Conservation (phyloP, 768 basidiomycete species). For the Chalciporus pseudorubinellus region DNA sequence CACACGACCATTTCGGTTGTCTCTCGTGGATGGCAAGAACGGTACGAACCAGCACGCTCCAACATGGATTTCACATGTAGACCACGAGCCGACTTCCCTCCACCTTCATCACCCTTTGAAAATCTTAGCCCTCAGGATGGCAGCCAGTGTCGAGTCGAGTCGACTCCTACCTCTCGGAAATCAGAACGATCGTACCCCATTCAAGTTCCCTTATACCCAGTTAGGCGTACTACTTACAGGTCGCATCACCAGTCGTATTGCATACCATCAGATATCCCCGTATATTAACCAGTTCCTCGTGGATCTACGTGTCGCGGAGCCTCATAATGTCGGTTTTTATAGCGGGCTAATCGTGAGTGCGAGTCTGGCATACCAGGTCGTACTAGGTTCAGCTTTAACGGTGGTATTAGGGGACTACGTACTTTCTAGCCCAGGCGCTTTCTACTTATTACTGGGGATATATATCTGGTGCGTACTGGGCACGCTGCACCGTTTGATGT, state of each 20-base stretch:
- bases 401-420: conserved; percentile 52
- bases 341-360: conserved; percentile 57
- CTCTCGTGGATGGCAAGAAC: no score
- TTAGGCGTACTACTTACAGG: conserved; percentile 40
- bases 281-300: conserved; percentile 66
- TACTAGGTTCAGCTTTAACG: neutral
- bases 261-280: conserved; percentile 60
- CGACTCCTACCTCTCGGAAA: no score
- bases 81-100: neutral
- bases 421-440: conserved; percentile 56
- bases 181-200: no score
- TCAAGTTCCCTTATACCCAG: conserved; percentile 45
- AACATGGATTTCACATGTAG: no score
- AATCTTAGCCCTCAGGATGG: no score
- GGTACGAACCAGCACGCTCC: no score
- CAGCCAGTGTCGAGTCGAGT: no score
- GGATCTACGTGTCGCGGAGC: conserved; percentile 50
- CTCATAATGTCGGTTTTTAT: conserved; percentile 60
- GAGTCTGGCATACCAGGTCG: no score
- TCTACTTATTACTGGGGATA: conserved; percentile 63
- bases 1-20: no score
- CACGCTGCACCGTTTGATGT: no score
- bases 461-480: conserved; percentile 52
- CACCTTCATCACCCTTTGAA: no score
- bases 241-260: conserved; percentile 57